These are phyloP conservation scores for Cercospora sp. DNA, from an alignment of 2,329 filamentous ascomycete genomes.

Conservation along the genomic window DNA sequence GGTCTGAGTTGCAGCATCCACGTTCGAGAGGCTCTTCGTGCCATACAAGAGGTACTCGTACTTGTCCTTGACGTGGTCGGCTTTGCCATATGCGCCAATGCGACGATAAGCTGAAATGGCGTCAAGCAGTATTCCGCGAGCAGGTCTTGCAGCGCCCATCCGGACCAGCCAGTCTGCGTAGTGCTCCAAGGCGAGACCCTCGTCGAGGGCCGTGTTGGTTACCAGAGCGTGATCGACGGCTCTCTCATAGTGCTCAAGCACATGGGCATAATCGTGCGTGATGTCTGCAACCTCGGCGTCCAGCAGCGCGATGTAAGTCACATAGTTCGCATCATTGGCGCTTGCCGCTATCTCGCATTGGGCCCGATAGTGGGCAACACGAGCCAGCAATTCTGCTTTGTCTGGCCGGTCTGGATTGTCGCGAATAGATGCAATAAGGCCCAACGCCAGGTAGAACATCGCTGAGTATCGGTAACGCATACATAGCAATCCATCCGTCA, in stretches of 20 bases:
- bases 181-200: conserved; percentile 71
- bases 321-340: conserved; percentile 70
- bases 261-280: conserved; percentile 46
- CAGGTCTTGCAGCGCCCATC: conserved; percentile 64
- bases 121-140: conserved; percentile 67
- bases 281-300: conserved; percentile 67
- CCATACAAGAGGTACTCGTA: conserved; percentile 68
- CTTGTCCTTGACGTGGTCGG: conserved; percentile 65
- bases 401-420: conserved; percentile 30
- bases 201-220: conserved; percentile 67
- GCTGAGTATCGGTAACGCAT: conserved; percentile 46
- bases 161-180: conserved; percentile 71
- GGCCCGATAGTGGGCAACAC: conserved; percentile 58
- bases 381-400: conserved; percentile 50
- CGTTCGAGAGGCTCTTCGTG: conserved; percentile 59
- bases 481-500: conserved; percentile 47
- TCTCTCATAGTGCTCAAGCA: conserved; percentile 67
- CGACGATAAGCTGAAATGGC: conserved; percentile 67
- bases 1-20: conserved; percentile 66
- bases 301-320: conserved; percentile 66
- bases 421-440: conserved; percentile 45
- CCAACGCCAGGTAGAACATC: conserved; percentile 47
- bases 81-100: conserved; percentile 68
- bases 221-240: conserved; percentile 71
- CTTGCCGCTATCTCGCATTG: conserved; percentile 65